These are phyloP conservation scores for Leptographium wingfieldii DNA, from an alignment of 2,329 filamentous ascomycete species.

Conservation along the genomic window DNA sequence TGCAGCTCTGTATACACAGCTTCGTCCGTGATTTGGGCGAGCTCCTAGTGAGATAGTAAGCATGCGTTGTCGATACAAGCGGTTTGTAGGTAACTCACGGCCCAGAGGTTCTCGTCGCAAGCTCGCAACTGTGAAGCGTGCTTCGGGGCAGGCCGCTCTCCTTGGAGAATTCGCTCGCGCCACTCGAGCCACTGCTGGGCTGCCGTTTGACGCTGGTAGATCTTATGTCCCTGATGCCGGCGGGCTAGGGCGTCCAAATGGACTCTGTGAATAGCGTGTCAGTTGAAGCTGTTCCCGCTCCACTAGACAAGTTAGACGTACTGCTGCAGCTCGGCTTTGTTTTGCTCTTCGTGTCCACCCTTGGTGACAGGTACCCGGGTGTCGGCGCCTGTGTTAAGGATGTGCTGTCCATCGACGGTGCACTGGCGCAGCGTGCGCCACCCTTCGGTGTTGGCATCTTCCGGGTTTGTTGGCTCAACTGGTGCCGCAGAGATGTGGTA, in stretches of 20 bases:
- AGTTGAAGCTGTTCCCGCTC: neutral
- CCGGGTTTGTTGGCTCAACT: slow-evolving; percentile 37
- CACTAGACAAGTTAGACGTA: slow-evolving; percentile 19
- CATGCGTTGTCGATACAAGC: neutral
- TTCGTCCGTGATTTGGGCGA: slow-evolving; percentile 46
- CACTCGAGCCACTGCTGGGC: slow-evolving; percentile 47
- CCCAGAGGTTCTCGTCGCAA: slow-evolving; percentile 44
- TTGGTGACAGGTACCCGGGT: slow-evolving; percentile 40
- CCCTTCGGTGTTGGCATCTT: slow-evolving; percentile 51
- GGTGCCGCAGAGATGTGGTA: slow-evolving; percentile 48
- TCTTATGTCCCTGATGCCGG: slow-evolving; percentile 52
- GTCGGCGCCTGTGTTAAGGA: slow-evolving; percentile 52
- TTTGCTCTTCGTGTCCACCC: slow-evolving; percentile 46
- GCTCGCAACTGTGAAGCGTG: slow-evolving; percentile 34
- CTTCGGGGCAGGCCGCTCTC: slow-evolving; percentile 32
- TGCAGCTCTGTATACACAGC: slow-evolving; percentile 43
- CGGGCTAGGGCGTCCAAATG: slow-evolving; percentile 47
- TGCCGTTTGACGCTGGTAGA: slow-evolving; percentile 47
- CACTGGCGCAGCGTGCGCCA: slow-evolving; percentile 52
- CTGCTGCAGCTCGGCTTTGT: slow-evolving; percentile 51
- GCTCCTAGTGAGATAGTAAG: slow-evolving; percentile 26
- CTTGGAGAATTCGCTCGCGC: slow-evolving; percentile 40
- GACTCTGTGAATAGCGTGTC: slow-evolving; percentile 26
- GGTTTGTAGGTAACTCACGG: slow-evolving; percentile 28
- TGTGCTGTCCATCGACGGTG: slow-evolving; percentile 48